These are phyloP conservation scores for Eucalyptus pumila DNA, from an alignment of 345 rosid species.

Conservation along the genomic window DNA sequence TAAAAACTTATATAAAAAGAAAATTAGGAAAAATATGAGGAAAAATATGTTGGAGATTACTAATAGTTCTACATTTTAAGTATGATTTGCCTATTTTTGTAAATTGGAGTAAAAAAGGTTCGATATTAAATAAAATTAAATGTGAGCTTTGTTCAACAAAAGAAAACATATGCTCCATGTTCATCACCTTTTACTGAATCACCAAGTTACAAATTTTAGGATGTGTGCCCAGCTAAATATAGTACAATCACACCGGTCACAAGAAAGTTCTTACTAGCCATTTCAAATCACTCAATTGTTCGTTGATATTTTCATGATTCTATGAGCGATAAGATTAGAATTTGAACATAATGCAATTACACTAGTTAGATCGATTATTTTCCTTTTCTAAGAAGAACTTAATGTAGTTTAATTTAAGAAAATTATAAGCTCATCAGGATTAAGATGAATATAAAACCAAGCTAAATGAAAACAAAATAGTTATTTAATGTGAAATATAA, in stretches of 20 bases:
- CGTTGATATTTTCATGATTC: background rate
- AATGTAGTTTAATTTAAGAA: rapidly evolving
- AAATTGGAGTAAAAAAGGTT: background rate
- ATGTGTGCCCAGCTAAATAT: rapidly evolving
- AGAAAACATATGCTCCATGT: no score
- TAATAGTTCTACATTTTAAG: background rate
- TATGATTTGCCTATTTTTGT: background rate
- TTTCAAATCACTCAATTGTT: rapidly evolving
- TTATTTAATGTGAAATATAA: no score
- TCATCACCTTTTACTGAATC: background rate
- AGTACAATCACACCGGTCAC: rapidly evolving
- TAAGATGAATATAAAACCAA: background rate
- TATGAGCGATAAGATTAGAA: rapidly evolving
- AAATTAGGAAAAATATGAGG: no score
- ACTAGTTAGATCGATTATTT: background rate
- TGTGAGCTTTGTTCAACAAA: rapidly evolving
- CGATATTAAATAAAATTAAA: background rate
- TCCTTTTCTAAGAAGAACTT: no score
- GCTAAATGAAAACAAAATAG: rapidly evolving
- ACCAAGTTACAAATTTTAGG: no score
- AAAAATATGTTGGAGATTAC: background rate
- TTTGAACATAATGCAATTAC: background rate
- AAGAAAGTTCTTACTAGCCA: rapidly evolving
- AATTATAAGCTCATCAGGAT: rapidly evolving
- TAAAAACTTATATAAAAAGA: background rate